These are phyloP conservation scores for Silene noctiflora DNA, from an alignment of 179 eudicot genomes.

Conservation along the genomic window DNA sequence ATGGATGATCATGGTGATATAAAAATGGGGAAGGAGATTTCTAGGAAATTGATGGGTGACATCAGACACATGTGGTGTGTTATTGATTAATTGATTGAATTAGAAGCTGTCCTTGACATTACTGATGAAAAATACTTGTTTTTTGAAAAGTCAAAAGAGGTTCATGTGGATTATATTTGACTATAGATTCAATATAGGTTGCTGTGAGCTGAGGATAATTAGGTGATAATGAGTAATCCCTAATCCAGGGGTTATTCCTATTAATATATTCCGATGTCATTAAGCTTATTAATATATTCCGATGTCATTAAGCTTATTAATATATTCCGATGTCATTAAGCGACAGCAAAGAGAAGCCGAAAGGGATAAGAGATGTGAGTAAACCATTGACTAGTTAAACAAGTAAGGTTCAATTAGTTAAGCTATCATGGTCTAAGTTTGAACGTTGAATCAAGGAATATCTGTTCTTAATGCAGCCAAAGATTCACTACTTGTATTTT, in stretches of 20 bases:
- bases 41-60: constrained; percentile 30
- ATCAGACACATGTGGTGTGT: constrained; percentile 28
- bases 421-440: not conserved
- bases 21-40: constrained; percentile 29
- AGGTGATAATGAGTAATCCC: constrained; percentile 18
- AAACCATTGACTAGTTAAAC: not conserved
- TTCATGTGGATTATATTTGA: constrained; percentile 25
- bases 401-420: not conserved
- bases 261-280: not conserved
- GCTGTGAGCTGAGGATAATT: constrained; percentile 6
- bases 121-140: constrained; percentile 15
- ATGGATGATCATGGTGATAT: not conserved
- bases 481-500: not conserved
- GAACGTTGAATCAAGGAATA: not conserved
- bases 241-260: not conserved
- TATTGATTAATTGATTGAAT: constrained; percentile 17
- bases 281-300: not conserved
- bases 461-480: not conserved
- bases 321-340: not conserved
- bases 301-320: not conserved
- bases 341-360: not conserved
- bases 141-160: constrained; percentile 26
- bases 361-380: not conserved
- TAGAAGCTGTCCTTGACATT: constrained; percentile 19
- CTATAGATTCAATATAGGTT: constrained; percentile 23